These are phyloP conservation scores for Peronospora farinosa DNA, from an alignment of 352 stramenopile genomes.

Conservation along the genomic window DNA sequence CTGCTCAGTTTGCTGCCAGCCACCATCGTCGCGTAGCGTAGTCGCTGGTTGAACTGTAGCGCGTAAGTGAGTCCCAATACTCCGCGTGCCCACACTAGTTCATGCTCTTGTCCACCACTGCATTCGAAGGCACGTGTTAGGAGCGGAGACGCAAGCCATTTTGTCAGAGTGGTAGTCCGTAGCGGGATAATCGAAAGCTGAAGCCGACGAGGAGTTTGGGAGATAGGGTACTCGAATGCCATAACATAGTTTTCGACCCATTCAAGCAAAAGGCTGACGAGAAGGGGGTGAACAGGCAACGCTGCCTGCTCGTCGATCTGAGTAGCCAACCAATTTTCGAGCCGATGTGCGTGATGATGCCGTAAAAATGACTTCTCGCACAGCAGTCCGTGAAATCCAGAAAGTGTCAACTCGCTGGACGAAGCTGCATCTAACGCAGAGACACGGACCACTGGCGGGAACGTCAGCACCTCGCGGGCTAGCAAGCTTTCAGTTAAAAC, in stretches of 20 bases:
- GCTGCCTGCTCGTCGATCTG: constrained; percentile 37
- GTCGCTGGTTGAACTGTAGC: constrained; percentile 61
- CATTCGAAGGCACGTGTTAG: constrained; percentile 12
- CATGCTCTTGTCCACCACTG: constrained; percentile 12
- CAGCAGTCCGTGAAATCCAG: constrained; percentile 45
- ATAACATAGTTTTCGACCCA: constrained; percentile 76
- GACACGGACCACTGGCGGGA: constrained; percentile 26
- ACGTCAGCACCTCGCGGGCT: constrained; percentile 49
- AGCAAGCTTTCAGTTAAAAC: constrained; percentile 62
- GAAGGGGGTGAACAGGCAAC: constrained; percentile 47
- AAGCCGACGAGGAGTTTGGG: constrained; percentile 40
- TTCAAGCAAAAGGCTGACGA: constrained; percentile 50
- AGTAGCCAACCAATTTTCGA: constrained; percentile 46
- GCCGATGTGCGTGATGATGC: constrained; percentile 45
- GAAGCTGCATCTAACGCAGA: constrained; percentile 27
- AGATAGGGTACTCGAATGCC: constrained; percentile 66
- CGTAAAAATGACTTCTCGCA: constrained; percentile 64
- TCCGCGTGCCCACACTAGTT: constrained; percentile 32
- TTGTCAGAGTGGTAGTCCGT: constrained; percentile 28
- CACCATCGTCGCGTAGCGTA: constrained; percentile 47
- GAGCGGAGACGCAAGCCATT: constrained; percentile 32
- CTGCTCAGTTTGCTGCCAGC: constrained; percentile 48
- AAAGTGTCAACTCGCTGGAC: constrained; percentile 45
- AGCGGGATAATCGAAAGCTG: constrained; percentile 65
- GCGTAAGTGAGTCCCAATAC: constrained; percentile 49